Base-by-base conservation (phyloP, 1,284 basidiomycete species). In the Puccinia polysora region DNA sequence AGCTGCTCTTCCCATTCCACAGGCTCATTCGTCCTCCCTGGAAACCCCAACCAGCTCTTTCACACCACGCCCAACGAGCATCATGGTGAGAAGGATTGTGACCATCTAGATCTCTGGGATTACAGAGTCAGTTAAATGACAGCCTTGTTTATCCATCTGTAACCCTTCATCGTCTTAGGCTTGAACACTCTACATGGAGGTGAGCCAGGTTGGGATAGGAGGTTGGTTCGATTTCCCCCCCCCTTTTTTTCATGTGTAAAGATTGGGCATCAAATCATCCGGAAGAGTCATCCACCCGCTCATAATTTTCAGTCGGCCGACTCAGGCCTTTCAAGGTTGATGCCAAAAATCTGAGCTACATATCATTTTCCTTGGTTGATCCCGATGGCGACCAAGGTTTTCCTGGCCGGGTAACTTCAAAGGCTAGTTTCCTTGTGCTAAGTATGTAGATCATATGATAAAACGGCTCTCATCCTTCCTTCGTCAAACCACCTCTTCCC, bases 41-140 rank as follows among this genome's bases (percentile, higher is more conserved):
- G 63, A 23, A 36, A 60, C 20, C 40, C 65, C 28, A 47, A 67
- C n/a, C 36, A 52, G n/a, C 45, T 47, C 18, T 75, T 55, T 53
- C 63, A 70, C n/a, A 58, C 56, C 1, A 73, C 74, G 6, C 58
- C 72, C 3, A 76, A 76, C 49, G 75, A 75, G 40, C 65, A 73
- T 43, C 28, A 62, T 14, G 71, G 59, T 18, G 47, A 34, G 20
- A 14, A 20, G 4, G 34, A 12, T 28, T 60, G 12, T 20, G 10
- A 14, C 0, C 25, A 34, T 64, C 14, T 32, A 50, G 32, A 12
- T 65, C 34, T 49, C 20, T 36, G 8, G 30, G 10, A n/a, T 45
- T 10, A 45, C 40, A 45, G n/a, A 45, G 10, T 10, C 40, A 45
- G 40, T 10, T n/a, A 10, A 45, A n/a, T n/a, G n/a, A n/a, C n/a